Evolutionary conservation across 108 stramenopile species (phyloP).

Genomic region (Conticribra weissflogii): DNA sequence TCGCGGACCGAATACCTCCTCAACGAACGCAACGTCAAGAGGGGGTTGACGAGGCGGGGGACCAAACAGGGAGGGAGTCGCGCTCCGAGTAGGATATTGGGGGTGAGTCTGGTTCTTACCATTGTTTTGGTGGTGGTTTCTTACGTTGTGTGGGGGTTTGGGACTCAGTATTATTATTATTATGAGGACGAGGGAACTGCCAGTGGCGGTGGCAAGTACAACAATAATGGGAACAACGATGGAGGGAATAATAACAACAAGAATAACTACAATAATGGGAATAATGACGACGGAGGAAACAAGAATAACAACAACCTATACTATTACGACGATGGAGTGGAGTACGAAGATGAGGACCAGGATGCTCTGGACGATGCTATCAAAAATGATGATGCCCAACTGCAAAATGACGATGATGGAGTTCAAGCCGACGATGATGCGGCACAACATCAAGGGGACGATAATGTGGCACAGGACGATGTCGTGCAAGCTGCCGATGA

Average conservation of each 20-base stretch:
- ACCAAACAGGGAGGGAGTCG: slow-evolving; percentile 35
- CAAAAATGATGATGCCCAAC: slow-evolving; percentile 28
- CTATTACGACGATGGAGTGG: slow-evolving; percentile 11
- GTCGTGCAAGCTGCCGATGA: not conserved
- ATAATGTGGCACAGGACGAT: slow-evolving; percentile 4
- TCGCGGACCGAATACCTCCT: slow-evolving; percentile 81
- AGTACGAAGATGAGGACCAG: slow-evolving; percentile 14
- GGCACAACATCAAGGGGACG: slow-evolving; percentile 25
- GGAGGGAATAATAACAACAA: slow-evolving; percentile 13
- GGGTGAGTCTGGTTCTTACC: slow-evolving; percentile 61
- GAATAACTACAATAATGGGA: not conserved
- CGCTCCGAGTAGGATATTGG: slow-evolving; percentile 53
- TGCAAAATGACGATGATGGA: slow-evolving; percentile 21
- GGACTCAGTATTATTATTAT: slow-evolving; percentile 19
- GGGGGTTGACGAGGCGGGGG: slow-evolving; percentile 51
- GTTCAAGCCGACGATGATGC: slow-evolving; percentile 25
- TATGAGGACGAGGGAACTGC: slow-evolving; percentile 17
- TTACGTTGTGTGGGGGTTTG: slow-evolving; percentile 80
- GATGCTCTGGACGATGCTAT: slow-evolving; percentile 17
- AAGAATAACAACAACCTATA: not conserved
- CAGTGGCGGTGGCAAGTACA: slow-evolving; percentile 17
- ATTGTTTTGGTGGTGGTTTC: slow-evolving; percentile 57
- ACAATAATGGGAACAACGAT: slow-evolving; percentile 24
- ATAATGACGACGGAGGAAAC: not conserved
- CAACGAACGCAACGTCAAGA: slow-evolving; percentile 71